phyloP scores from a whole-genome alignment of 495 filamentous ascomycete genomes.

The Mytilinidion resinicola region DNA sequence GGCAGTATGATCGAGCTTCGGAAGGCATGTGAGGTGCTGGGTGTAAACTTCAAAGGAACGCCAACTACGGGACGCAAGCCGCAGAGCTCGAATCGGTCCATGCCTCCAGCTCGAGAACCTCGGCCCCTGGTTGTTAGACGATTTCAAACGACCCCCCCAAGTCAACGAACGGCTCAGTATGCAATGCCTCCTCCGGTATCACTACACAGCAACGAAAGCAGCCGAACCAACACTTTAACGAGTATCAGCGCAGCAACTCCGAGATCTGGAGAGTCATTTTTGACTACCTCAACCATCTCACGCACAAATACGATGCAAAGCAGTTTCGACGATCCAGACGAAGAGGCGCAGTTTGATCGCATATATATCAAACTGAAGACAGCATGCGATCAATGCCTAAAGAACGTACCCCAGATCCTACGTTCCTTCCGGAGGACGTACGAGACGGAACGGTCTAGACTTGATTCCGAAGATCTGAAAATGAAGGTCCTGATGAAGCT shows the following conservation, averaged over 20 bases:
- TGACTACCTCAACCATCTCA: slow-evolving; percentile 41
- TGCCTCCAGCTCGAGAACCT: slow-evolving; percentile 20
- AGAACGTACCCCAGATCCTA: slow-evolving; percentile 58
- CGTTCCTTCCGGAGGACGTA: slow-evolving; percentile 52
- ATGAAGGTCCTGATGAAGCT: slow-evolving; percentile 43
- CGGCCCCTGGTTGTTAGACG: slow-evolving; percentile 23
- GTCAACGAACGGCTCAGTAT: slow-evolving; percentile 13
- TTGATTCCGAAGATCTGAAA: slow-evolving; percentile 19
- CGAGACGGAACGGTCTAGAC: slow-evolving; percentile 40
- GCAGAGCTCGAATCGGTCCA: not conserved
- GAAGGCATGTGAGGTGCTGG: slow-evolving; percentile 23
- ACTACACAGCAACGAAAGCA: slow-evolving; percentile 41
- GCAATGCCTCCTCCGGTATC: slow-evolving; percentile 27
- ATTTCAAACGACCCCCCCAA: slow-evolving; percentile 22
- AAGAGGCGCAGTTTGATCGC: slow-evolving; percentile 71
- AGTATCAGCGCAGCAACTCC: slow-evolving; percentile 56
- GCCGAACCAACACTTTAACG: slow-evolving; percentile 41
- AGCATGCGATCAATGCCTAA: slow-evolving; percentile 60
- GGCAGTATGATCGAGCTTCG: slow-evolving; percentile 25
- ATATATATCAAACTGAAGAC: slow-evolving; percentile 67
- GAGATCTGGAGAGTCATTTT: slow-evolving; percentile 72
- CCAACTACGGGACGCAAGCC: slow-evolving; percentile 32
- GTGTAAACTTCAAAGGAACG: slow-evolving; percentile 35
- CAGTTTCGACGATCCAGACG: slow-evolving; percentile 57
- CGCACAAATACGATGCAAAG: slow-evolving; percentile 48